A percentile compares a stretch with the other conserved stretches of the same genome.
phyloP scores from a whole-genome alignment of 1,284 basidiomycete genomes.

The Coniferiporia weirii region DNA sequence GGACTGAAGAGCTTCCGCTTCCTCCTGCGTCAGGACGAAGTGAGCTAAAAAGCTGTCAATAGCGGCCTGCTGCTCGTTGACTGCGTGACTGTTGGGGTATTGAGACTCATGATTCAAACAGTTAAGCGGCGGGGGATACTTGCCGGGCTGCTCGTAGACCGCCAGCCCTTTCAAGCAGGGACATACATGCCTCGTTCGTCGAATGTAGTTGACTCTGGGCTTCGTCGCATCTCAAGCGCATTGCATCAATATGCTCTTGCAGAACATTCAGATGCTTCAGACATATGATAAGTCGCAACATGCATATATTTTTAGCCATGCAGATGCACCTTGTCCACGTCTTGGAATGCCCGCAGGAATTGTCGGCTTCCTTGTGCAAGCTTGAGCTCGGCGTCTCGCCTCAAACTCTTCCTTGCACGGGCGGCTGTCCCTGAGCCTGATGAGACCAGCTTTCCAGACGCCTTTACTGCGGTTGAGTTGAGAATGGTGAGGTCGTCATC shows the following conservation, averaged over 20 bases:
- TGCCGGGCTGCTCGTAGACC: slow-evolving; percentile 79
- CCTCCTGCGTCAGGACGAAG: slow-evolving; percentile 78
- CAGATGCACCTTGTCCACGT: slow-evolving; percentile 73
- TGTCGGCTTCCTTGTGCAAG: slow-evolving; percentile 75
- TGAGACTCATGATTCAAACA: not conserved
- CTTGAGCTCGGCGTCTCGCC: slow-evolving; percentile 78
- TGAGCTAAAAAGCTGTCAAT: slow-evolving; percentile 75
- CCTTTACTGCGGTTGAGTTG: slow-evolving; percentile 19
- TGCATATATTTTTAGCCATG: slow-evolving; percentile 13
- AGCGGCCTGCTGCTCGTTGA: slow-evolving; percentile 68
- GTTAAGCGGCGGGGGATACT: slow-evolving; percentile 20
- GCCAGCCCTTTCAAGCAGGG: slow-evolving; percentile 83
- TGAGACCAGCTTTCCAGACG: slow-evolving; percentile 22
- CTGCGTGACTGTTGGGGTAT: slow-evolving; percentile 47
- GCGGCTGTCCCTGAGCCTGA: slow-evolving; percentile 50
- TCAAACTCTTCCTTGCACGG: slow-evolving; percentile 70
- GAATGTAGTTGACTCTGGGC: slow-evolving; percentile 73
- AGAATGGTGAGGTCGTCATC: slow-evolving; percentile 32
- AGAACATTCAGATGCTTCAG: slow-evolving; percentile 73
- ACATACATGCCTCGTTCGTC: slow-evolving; percentile 76
- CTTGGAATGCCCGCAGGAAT: slow-evolving; percentile 78
- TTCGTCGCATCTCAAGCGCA: slow-evolving; percentile 79
- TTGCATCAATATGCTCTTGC: slow-evolving; percentile 68
- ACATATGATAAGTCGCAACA: slow-evolving; percentile 5
- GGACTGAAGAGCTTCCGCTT: slow-evolving; percentile 70